These are phyloP conservation scores for Sugiyamaella smithiae DNA, from an alignment of 805 yeast genomes.

Conservation along the genomic window DNA sequence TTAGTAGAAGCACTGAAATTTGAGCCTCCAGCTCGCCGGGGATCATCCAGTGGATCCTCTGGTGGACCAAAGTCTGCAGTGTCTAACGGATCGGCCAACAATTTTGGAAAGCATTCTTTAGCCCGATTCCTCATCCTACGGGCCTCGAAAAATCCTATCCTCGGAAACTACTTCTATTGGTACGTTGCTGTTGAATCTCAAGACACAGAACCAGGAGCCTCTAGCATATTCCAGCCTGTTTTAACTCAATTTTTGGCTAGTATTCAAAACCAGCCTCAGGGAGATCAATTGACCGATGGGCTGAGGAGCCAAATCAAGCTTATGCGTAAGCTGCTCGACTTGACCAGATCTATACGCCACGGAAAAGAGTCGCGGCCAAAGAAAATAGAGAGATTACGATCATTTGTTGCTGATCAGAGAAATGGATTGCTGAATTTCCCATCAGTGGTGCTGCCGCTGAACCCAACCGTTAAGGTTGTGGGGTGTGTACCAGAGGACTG, in stretches of 20 bases:
- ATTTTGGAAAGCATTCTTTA: slow-evolving; percentile 22
- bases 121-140: slow-evolving; percentile 68
- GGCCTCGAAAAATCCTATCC: slow-evolving; percentile 57
- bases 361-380: slow-evolving; percentile 74
- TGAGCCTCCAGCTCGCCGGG: slow-evolving; percentile 42
- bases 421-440: slow-evolving; percentile 42
- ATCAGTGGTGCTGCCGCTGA: slow-evolving; percentile 73
- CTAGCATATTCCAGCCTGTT: slow-evolving; percentile 44
- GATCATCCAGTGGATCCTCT: background rate
- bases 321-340: slow-evolving; percentile 58
- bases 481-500: slow-evolving; percentile 80
- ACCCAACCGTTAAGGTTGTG: slow-evolving; percentile 69
- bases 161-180: slow-evolving; percentile 91
- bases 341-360: slow-evolving; percentile 62
- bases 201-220: slow-evolving; percentile 47
- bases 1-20: slow-evolving; percentile 88
- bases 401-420: slow-evolving; percentile 49
- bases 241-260: slow-evolving; percentile 44
- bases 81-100: background rate
- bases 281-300: slow-evolving; percentile 32
- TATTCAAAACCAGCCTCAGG: slow-evolving; percentile 31
- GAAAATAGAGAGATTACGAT: slow-evolving; percentile 67
- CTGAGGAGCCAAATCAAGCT: slow-evolving; percentile 64
- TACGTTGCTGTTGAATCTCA: slow-evolving; percentile 83
- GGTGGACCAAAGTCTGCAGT: too few relatives aligned